These are phyloP conservation scores for Limonium bicolor DNA, from an alignment of 148 eudicot genomes.

Conservation along the genomic window DNA sequence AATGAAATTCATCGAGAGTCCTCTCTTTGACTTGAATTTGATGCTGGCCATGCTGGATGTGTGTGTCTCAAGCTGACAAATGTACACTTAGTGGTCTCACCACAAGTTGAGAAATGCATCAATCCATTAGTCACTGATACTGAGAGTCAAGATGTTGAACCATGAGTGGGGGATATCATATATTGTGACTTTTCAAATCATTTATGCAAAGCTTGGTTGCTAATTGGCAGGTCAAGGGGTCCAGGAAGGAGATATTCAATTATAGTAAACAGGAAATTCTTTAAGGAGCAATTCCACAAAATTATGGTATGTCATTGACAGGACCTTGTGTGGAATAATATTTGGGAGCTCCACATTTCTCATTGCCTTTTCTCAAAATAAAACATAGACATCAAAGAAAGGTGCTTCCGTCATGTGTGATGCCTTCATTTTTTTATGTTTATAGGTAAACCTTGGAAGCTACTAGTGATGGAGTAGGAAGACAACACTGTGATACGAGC, in stretches of 20 bases:
- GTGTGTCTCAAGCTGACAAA: too few species aligned
- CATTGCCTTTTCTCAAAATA: conserved; percentile 3
- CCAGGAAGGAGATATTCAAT: conserved; percentile 48
- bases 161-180: conserved; percentile 1
- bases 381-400: conserved; percentile 15
- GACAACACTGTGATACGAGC: conserved; percentile 12
- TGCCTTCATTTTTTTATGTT: conserved; percentile 16
- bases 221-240: conserved; percentile 87
- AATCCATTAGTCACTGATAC: too few species aligned
- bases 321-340: conserved; percentile 17
- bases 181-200: conserved; percentile 11
- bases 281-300: conserved; percentile 30
- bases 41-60: too few species aligned
- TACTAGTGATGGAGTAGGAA: conserved; percentile 29
- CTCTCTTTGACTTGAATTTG: too few species aligned
- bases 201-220: conserved; percentile 53
- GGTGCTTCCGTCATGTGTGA: conserved; percentile 19
- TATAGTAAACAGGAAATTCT: conserved; percentile 36
- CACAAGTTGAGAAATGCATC: too few species aligned
- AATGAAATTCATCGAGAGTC: too few species aligned
- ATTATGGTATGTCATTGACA: conserved; percentile 39
- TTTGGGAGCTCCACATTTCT: conserved; percentile 10
- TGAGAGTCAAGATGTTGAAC: too few species aligned
- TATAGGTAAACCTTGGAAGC: conserved; percentile 33
- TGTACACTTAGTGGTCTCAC: too few species aligned